Evolutionary conservation across 1,284 basidiomycete genomes (phyloP), one percentile per base, ranked within the genome.

Genomic region (Trichosporon ovoides): DNA sequence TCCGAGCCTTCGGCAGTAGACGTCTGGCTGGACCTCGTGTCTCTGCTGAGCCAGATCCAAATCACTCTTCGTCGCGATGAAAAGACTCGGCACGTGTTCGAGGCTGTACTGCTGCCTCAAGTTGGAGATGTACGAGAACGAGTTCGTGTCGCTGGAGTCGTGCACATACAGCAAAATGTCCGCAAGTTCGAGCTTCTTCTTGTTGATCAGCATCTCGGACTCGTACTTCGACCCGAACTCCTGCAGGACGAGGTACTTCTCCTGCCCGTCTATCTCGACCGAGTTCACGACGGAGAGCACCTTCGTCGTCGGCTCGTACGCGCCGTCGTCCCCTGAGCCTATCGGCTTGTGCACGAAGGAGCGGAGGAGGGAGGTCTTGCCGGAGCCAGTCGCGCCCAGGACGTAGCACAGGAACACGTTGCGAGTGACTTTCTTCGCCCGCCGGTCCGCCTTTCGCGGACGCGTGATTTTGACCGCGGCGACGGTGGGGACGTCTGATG

Each of bases 1-100:
- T 13, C 86, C 84, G 55, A 95, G 78, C 58, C 91, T 83, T 68
- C 91, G 82, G 73, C 91, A 93, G 77, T 98, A 98, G 13, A 94
- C 91, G 72, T 98, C 95, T 38, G 95, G 95, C 76, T 98, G 95
- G 14, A 98, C 94, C 81, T 98, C 94, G 74, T 98, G 94, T 70
- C 95, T 82, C 87, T 95, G 92, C 69, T 93, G 84, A 16, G 95
- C 95, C 43, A 98, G 85, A 77, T 98, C 95, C 35, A 97, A 83
- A 75, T 98, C 95, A 7, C 92, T 93, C 79, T 98, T 98, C 34
- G 95, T 98, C 13, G 96, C 95, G n/a, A 98, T 92, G 73, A 98
- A 98, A 24, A 98, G 80, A 22, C 89, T 91, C 12, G 95, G 94
- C 73, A 96, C 89, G 73, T 91, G 87, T 74, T 97, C 91, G 36